Evolutionary conservation across 2,329 filamentous ascomycete species (phyloP).

Genomic region (Rugonectria rugulosa): DNA sequence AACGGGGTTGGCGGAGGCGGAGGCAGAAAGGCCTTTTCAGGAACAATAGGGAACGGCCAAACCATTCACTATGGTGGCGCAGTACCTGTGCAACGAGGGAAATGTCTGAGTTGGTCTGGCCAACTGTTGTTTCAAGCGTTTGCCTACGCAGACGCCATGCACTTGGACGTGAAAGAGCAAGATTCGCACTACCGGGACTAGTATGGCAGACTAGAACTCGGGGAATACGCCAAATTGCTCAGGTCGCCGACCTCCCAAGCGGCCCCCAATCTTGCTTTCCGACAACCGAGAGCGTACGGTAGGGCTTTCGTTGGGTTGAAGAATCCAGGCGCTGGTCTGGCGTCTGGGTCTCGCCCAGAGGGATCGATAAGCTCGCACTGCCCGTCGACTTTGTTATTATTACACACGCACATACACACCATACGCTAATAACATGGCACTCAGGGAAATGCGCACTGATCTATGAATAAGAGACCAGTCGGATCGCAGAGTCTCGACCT

Average conservation of each 20-base stretch:
- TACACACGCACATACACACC: no score
- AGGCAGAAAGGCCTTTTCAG: constrained; percentile 26
- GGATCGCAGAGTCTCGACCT: not conserved
- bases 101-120: constrained; percentile 1
- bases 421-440: not conserved
- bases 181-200: not conserved
- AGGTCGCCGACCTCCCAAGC: constrained; percentile 4
- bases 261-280: constrained; percentile 10
- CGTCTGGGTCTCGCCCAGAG: constrained; percentile 12
- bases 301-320: constrained; percentile 9
- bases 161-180: constrained; percentile 13
- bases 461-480: not conserved
- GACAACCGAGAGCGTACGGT: constrained; percentile 7
- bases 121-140: constrained; percentile 3
- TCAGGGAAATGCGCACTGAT: constrained; percentile 1
- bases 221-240: constrained; percentile 1
- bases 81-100: constrained; percentile 10
- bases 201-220: not conserved
- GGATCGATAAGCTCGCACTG: constrained; percentile 27
- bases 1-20: constrained; percentile 35
- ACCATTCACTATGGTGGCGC: constrained; percentile 9
- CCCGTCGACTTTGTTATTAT: no score
- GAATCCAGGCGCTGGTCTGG: not conserved
- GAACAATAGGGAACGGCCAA: constrained; percentile 4
- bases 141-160: not conserved